Conservation (phyloP, 352 stramenopile species). For the Globisporangium alternatum region DNA sequence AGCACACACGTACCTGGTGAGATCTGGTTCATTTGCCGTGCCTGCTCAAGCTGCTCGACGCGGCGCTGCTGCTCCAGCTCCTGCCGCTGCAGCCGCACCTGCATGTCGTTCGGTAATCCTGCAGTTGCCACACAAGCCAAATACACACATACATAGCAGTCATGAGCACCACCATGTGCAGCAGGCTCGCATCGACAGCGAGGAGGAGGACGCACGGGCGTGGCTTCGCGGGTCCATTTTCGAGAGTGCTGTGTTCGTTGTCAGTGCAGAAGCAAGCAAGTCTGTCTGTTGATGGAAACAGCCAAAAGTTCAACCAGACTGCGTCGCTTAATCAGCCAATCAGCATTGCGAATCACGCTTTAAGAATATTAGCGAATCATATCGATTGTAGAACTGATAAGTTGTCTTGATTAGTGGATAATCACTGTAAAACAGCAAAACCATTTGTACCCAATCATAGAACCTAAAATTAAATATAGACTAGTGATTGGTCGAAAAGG, state of each 20-base stretch:
- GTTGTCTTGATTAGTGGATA: not conserved
- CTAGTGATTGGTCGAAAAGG: slow-evolving; percentile 9
- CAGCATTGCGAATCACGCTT: not conserved
- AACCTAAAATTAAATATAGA: not conserved
- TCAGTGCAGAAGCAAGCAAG: not conserved
- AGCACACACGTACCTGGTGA: slow-evolving; percentile 24
- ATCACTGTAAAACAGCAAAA: not conserved
- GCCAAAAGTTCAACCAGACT: slow-evolving; percentile 16
- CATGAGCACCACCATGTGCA: not conserved
- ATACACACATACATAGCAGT: not conserved
- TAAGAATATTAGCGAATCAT: slow-evolving; percentile 1
- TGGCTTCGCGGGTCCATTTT: slow-evolving; percentile 16
- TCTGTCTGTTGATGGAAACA: slow-evolving; percentile 19
- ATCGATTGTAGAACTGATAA: not conserved
- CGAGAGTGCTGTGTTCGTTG: not conserved
- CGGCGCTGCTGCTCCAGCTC: slow-evolving; percentile 33
- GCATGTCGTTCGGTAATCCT: slow-evolving; percentile 16
- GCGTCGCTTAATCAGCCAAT: not conserved
- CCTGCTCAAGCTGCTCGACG: slow-evolving; percentile 37
- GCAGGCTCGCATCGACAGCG: not conserved
- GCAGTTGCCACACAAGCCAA: not conserved
- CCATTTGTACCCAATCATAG: slow-evolving; percentile 9
- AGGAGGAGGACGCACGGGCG: not conserved
- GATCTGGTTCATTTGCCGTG: slow-evolving; percentile 41
- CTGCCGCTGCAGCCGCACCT: slow-evolving; percentile 24